Percentiles rank a stretch among this genome's conserved stretches.
phyloP scores from a whole-genome alignment of 352 stramenopile species.

The Pythium plurisporium region DNA sequence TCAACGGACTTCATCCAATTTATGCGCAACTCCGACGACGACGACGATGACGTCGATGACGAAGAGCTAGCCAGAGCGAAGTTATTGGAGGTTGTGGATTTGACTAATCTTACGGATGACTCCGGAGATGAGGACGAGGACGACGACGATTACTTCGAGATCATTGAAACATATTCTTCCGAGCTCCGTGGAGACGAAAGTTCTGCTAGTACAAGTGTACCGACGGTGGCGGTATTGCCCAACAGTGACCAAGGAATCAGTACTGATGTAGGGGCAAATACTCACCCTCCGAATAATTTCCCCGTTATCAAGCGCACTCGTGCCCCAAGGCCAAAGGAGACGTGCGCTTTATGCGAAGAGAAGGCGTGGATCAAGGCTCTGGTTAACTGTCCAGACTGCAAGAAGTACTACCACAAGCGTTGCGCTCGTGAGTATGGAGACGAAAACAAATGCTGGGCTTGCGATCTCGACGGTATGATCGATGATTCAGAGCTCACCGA shows the following conservation, averaged over 20 bases:
- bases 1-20: conserved; percentile 15
- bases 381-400: conserved; percentile 41
- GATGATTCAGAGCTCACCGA: conserved; percentile 71
- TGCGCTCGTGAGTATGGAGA: conserved; percentile 71
- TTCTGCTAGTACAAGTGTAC: too few relatives aligned
- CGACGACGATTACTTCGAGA: conserved; percentile 21
- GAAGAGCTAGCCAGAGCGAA: conserved; percentile 38
- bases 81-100: conserved; percentile 53
- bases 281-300: neutral
- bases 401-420: conserved; percentile 66
- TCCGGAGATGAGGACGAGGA: conserved; percentile 36
- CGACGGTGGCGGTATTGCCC: neutral
- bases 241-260: neutral
- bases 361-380: conserved; percentile 32
- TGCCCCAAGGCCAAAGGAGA: conserved; percentile 33
- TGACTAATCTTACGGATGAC: conserved; percentile 57
- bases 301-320: conserved; percentile 18
- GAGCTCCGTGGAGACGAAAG: neutral
- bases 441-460: conserved; percentile 70
- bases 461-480: conserved; percentile 66
- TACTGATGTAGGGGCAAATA: neutral
- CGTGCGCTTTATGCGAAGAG: conserved; percentile 59
- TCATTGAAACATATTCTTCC: conserved; percentile 1
- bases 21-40: conserved; percentile 22
- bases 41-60: conserved; percentile 35